Percentiles rank a stretch among this genome's conserved stretches.
Evolutionary conservation across 768 basidiomycete genomes (phyloP).

Genomic region (Boletus pseudopeckii): DNA sequence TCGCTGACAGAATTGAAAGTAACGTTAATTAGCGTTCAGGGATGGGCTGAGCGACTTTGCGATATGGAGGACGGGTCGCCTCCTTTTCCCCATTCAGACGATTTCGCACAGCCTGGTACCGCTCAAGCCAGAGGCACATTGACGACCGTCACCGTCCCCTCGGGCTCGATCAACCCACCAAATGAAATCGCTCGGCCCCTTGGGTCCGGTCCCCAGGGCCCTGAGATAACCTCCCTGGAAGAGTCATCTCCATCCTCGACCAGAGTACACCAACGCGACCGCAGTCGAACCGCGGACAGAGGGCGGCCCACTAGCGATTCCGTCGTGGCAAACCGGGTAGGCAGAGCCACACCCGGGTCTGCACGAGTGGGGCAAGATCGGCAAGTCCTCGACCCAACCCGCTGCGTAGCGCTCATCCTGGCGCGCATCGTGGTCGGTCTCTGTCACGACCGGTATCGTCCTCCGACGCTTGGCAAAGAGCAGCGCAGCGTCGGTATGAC

Average conservation of each 20-base stretch:
- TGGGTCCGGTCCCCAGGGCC: conserved; percentile 11
- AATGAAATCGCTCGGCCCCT: background rate
- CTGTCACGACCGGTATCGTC: conserved; percentile 21
- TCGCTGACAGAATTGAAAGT: conserved; percentile 21
- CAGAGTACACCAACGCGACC: conserved; percentile 11
- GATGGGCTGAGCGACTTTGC: conserved; percentile 18
- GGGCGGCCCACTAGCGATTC: conserved; percentile 23
- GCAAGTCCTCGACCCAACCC: conserved; percentile 3
- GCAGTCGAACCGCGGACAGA: conserved; percentile 21
- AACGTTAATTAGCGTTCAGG: conserved; percentile 26
- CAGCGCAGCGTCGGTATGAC: conserved; percentile 20
- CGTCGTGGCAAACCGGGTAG: conserved; percentile 12
- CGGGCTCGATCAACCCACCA: conserved; percentile 1
- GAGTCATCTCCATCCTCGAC: conserved; percentile 9
- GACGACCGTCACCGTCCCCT: conserved; percentile 4
- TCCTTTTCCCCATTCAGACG: conserved; percentile 23
- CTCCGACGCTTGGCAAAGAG: background rate
- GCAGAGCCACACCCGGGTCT: conserved; percentile 8
- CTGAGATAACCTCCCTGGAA: conserved; percentile 6
- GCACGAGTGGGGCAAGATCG: background rate
- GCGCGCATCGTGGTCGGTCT: conserved; percentile 24
- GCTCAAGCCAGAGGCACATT: background rate
- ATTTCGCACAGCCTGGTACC: conserved; percentile 15
- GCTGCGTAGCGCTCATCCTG: conserved; percentile 17
- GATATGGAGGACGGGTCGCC: conserved; percentile 11